phyloP scores from a whole-genome alignment of 257 asterid genomes.

The Agastache rugosa region DNA sequence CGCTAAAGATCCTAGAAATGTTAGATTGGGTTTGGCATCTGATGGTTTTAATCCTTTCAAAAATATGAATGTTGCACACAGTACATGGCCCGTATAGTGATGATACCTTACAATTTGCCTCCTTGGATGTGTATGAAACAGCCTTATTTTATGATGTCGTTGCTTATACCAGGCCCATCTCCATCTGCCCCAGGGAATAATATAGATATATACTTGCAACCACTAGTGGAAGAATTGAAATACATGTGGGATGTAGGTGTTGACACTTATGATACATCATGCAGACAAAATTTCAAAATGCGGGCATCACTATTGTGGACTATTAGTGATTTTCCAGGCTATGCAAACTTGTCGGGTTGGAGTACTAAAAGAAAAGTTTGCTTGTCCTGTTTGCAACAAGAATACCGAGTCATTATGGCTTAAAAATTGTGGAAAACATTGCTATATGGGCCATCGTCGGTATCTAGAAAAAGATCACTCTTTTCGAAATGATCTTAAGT shows the following conservation, averaged over 20 bases:
- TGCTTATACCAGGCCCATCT: not conserved
- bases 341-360: not conserved
- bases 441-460: not conserved
- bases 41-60: conserved; percentile 35
- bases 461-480: not conserved
- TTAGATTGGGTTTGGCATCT: conserved; percentile 27
- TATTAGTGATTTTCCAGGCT: not conserved
- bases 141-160: conserved; percentile 5
- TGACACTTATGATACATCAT: not conserved
- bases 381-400: not conserved
- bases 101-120: conserved; percentile 28
- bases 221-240: not conserved
- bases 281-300: conserved; percentile 1
- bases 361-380: not conserved
- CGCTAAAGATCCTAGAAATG: conserved; percentile 30
- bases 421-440: not conserved
- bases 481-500: not conserved
- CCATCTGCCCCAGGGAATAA: not conserved
- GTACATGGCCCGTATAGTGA: conserved; percentile 30
- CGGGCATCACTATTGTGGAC: not conserved
- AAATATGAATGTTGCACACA: conserved; percentile 21
- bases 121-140: conserved; percentile 27
- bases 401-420: not conserved
- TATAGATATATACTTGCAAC: not conserved
- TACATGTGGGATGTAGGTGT: not conserved